Conservation (phyloP, 768 basidiomycete species). For the Kwoniella newhampshirensis region DNA sequence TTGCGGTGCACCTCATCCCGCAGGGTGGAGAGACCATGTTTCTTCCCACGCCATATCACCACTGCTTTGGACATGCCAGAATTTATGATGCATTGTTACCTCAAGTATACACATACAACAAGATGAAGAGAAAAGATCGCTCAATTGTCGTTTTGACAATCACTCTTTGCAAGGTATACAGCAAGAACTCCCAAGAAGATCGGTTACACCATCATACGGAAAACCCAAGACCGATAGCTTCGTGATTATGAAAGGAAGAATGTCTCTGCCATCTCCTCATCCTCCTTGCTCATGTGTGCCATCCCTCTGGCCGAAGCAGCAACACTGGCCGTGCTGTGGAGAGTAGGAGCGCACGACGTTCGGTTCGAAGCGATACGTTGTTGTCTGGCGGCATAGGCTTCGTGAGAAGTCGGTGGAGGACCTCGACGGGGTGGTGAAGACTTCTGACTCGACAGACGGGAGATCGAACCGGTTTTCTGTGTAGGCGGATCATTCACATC, state of each 20-base stretch:
- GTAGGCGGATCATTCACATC: neutral
- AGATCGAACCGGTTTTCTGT: constrained; percentile 7
- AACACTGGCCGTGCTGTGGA: constrained; percentile 34
- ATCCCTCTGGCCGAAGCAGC: constrained; percentile 15
- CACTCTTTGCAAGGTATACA: no score
- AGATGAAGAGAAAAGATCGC: no score
- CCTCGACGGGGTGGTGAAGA: neutral
- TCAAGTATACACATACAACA: no score
- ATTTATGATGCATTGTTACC: no score
- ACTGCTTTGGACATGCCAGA: no score
- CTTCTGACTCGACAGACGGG: constrained; percentile 6
- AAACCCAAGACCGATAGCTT: no score
- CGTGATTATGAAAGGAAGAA: constrained; percentile 44
- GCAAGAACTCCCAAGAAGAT: no score
- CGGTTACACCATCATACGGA: no score
- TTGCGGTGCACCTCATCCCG: no score
- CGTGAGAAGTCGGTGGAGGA: constrained; percentile 37
- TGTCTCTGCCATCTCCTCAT: constrained; percentile 41
- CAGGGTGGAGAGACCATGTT: no score
- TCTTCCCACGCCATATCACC: no score
- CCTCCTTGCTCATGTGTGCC: constrained; percentile 28
- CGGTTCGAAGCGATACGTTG: constrained; percentile 30
- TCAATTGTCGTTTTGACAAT: no score
- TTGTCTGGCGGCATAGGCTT: constrained; percentile 38
- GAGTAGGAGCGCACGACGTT: constrained; percentile 34